A percentile compares a stretch with the other conserved stretches of the same genome.
Evolutionary conservation across 495 filamentous ascomycete species (phyloP).

Genomic region (Aspergillus diversus): DNA sequence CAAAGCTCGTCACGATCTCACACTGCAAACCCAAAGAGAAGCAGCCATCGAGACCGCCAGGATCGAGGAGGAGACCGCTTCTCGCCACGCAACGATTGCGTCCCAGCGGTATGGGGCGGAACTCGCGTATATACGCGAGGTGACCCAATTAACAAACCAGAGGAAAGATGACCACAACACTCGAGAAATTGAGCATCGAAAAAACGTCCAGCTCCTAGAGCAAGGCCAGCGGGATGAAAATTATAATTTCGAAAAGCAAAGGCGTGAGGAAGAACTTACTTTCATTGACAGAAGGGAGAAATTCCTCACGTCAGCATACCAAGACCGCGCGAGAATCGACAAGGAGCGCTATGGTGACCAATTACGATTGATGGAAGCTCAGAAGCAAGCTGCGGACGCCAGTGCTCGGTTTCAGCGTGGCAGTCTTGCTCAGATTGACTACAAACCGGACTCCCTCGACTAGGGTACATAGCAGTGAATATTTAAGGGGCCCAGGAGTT

Average conservation of each 20-base stretch:
- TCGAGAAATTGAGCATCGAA: constrained; percentile 16
- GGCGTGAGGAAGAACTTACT: constrained; percentile 9
- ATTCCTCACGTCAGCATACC: constrained; percentile 11
- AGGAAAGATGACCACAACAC: constrained; percentile 12
- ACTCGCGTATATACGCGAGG: constrained; percentile 18
- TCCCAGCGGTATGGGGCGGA: constrained; percentile 12
- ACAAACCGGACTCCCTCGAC: constrained; percentile 14
- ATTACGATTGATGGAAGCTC: constrained; percentile 15
- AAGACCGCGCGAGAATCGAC: constrained; percentile 19
- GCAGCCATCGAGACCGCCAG: constrained; percentile 6
- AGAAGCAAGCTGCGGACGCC: constrained; percentile 11
- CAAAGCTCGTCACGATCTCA: constrained; percentile 9
- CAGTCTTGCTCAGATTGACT: not conserved
- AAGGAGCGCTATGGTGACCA: constrained; percentile 9
- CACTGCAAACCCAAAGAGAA: constrained; percentile 1
- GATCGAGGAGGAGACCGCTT: constrained; percentile 12
- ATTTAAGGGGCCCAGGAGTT: too few relatives aligned
- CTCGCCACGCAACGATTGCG: constrained; percentile 11
- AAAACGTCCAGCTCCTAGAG: constrained; percentile 5
- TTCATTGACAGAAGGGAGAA: constrained; percentile 9
- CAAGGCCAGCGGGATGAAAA: constrained; percentile 15
- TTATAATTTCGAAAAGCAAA: constrained; percentile 3
- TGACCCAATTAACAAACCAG: constrained; percentile 10
- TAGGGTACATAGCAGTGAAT: not conserved
- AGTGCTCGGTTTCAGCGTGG: not conserved